These are phyloP conservation scores for Penicillium desertorum DNA, from an alignment of 495 filamentous ascomycete genomes.

Conservation along the genomic window DNA sequence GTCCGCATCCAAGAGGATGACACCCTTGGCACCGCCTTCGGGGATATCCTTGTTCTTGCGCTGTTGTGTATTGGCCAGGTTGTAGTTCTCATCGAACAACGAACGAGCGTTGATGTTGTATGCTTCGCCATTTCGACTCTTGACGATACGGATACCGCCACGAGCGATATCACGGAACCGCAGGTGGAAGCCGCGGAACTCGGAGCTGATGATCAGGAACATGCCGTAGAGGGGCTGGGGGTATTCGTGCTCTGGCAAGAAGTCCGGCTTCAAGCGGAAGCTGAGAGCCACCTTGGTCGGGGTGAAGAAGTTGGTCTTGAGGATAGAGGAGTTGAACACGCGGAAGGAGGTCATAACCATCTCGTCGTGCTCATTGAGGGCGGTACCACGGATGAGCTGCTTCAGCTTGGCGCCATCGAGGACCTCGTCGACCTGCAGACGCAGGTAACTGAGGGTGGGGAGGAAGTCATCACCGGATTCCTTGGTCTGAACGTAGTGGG, in stretches of 20 bases:
- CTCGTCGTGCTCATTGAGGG: slow-evolving; percentile 90
- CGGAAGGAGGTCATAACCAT: slow-evolving; percentile 98
- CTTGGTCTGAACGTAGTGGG: slow-evolving; percentile 83
- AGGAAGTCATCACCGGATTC: slow-evolving; percentile 74
- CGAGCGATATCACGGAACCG: slow-evolving; percentile 97
- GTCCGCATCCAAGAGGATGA: slow-evolving; percentile 88
- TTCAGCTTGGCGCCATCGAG: slow-evolving; percentile 77
- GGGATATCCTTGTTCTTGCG: slow-evolving; percentile 99
- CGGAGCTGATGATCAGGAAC: slow-evolving; percentile 96
- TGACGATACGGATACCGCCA: slow-evolving; percentile 97
- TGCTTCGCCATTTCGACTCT: slow-evolving; percentile 89
- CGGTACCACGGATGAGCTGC: slow-evolving; percentile 75
- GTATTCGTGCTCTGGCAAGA: slow-evolving; percentile 90
- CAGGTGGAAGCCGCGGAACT: slow-evolving; percentile 95
- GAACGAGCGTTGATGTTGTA: slow-evolving; percentile 95
- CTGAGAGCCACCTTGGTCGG: slow-evolving; percentile 97
- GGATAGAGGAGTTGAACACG: slow-evolving; percentile 82
- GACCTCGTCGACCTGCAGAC: slow-evolving; percentile 69
- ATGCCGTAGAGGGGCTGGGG: slow-evolving; percentile 93
- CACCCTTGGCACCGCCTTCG: slow-evolving; percentile 98
- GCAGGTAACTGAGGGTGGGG: slow-evolving; percentile 75
- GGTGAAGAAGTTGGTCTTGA: slow-evolving; percentile 99
- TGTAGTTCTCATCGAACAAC: slow-evolving; percentile 98
- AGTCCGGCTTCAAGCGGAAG: slow-evolving; percentile 87
- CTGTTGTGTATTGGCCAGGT: slow-evolving; percentile 96